Base-by-base conservation (phyloP, 2,329 filamentous ascomycete genomes). In the Xylariales sp. region DNA sequence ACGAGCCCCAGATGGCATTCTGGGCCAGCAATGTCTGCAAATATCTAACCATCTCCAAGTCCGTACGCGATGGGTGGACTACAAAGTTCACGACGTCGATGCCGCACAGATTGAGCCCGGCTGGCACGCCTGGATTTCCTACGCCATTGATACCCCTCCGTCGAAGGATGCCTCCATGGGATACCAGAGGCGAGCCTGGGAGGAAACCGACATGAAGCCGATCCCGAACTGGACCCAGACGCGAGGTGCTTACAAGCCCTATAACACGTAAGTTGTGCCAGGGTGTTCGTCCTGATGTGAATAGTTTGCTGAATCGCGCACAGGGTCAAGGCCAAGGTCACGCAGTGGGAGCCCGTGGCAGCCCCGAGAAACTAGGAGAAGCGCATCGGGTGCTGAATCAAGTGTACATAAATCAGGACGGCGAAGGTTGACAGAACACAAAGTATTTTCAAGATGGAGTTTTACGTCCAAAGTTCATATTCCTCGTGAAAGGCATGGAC, bases 111-210 rank as follows among this genome's bases (percentile, higher is more conserved):
- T 96, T 54, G 91, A 97, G 66, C 90, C 91, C 35, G 87, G 91
- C 65, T 98, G 93, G 93, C 93, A 97, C 69, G 88, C 87, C 20
- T 98, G 93, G 93, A 89, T 98, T 53, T 88, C 88, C 49, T 97
- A 98, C 69, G 71, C 82, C 67, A 83, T 95, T 54, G 89, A 97
- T 65, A 85, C 86, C 65, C 81, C 91, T 25, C 93, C 93, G 2
- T 78, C 73, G 25, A 66, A 84, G 56, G 93, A 98, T 61, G 69
- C 81, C 37, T 63, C 93, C 45, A 57, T 94, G 46, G 76, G 81
- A 53, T 69, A 81, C 37, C 73, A 79, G 50, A 63, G 80, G 32
- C 78, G 88, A 45, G 62, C 72, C 25, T 97, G 90, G 85, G 89
- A 95, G 61, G 73, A 81, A 42, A 72, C 74, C 40, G 74, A 83